These are phyloP conservation scores for Uronychia setigera DNA, from an alignment of 73 alveolate genomes.

Conservation along the genomic window DNA sequence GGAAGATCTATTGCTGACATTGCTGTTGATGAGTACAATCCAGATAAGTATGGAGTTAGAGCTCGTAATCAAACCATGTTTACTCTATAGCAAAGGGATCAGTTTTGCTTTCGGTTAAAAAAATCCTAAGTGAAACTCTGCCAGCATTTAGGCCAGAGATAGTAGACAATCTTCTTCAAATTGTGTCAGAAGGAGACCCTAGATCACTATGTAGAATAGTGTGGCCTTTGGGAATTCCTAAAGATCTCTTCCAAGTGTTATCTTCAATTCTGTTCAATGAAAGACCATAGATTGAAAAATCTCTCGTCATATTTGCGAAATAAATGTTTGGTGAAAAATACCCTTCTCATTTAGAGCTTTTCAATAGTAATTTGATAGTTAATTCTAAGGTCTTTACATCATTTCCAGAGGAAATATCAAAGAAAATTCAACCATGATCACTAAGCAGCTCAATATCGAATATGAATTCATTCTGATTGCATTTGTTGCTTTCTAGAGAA, in stretches of 20 bases:
- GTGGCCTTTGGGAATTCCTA: not conserved
- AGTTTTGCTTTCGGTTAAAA: conserved; percentile 11
- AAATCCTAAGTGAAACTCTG: not conserved
- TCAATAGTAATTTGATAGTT: not conserved
- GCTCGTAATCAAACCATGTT: not conserved
- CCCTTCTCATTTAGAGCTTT: not conserved
- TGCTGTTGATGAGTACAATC: conserved; percentile 20
- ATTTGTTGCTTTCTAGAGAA: not conserved
- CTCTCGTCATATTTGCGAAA: not conserved
- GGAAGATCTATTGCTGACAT: conserved; percentile 8
- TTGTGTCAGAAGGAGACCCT: conserved; percentile 23
- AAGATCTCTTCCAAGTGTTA: not conserved
- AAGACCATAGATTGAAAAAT: not conserved
- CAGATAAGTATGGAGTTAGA: conserved; percentile 1
- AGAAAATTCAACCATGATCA: not conserved
- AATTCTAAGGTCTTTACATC: not conserved
- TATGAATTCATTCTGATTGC: not conserved
- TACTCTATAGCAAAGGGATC: not conserved
- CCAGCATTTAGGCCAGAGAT: conserved; percentile 16
- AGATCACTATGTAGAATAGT: not conserved
- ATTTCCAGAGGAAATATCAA: not conserved
- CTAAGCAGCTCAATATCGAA: not conserved
- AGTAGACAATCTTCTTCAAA: conserved; percentile 9
- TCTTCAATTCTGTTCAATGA: not conserved
- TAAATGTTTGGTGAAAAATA: not conserved